Base-by-base conservation (phyloP, 2,329 filamentous ascomycete species). In the Sordariomycetes sp. region DNA sequence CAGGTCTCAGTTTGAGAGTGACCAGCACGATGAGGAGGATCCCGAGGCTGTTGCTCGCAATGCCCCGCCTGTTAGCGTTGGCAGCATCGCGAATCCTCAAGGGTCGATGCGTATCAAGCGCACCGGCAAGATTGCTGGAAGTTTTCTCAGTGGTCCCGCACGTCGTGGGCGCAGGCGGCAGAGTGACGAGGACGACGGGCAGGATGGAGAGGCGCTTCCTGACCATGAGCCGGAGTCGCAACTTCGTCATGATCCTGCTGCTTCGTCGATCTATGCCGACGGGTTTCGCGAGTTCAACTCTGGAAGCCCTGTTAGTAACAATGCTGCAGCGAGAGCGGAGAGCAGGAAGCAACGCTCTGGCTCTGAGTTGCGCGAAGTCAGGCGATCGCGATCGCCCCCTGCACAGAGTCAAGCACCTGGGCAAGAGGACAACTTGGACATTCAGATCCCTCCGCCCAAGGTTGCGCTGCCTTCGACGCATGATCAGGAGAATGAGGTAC, bases 401-500 rank as follows among this genome's bases (percentile, higher is more conserved):
- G 12, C 16, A 14, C 14, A n/a, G 29, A 33, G 31, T 14, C 27
- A 19, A 12, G 26, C 26, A 23, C 26, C 26, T 18, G 23, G 8
- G 16, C 26, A 21, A 8, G 26, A 35, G 26, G 9, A 25, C 7
- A 8, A 16, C n/a, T 17, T 24, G 8, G 16, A 30, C 19, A 21
- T 21, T 30, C 25, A 30, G n/a, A 21, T 35, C n/a, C 33, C 25
- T 11, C 25, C 12, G 12, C 24, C 25, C 20, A 33, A 33, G 31
- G 58, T 70, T 8, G 65, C 72, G 33, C 52, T 84, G 30, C 75
- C 80, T 14, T 72, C 79, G 2, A 60, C 63, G 4, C 70, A 81
- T 40, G 86, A 94, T 46, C 86, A 94, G 53, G 88, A 95, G 55
- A 95, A 95, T 51, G 77, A 92, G 40, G 70, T 75, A 4, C 79